Evolutionary conservation across 352 stramenopile genomes (phyloP).

Genomic region (Pythium aphanidermatum): DNA sequence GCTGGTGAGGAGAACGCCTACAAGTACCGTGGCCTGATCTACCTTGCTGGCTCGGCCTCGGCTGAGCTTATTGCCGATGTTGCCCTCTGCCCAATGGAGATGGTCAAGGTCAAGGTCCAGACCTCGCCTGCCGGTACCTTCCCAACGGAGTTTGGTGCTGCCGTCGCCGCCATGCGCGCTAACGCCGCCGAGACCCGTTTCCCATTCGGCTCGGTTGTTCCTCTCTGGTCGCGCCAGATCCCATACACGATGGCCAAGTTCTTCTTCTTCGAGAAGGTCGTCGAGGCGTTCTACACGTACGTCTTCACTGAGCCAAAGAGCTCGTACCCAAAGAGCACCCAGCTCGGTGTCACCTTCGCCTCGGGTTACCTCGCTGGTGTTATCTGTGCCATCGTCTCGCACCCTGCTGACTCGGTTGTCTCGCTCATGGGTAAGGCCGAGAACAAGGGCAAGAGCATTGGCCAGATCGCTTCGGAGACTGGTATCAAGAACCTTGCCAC

Average conservation of each 20-base stretch:
- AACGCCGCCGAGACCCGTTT: constrained; percentile 87
- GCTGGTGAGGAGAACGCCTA: constrained; percentile 89
- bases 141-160: constrained; percentile 81
- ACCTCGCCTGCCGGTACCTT: constrained; percentile 87
- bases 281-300: constrained; percentile 85
- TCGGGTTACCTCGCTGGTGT: constrained; percentile 99
- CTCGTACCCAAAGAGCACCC: constrained; percentile 89
- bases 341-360: constrained; percentile 96
- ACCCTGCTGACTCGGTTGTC: constrained; percentile 98
- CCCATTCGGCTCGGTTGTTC: constrained; percentile 89
- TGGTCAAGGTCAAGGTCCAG: constrained; percentile 94
- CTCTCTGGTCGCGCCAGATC: constrained; percentile 90
- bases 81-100: constrained; percentile 93
- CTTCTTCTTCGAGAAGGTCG: constrained; percentile 94
- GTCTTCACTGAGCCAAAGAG: constrained; percentile 90
- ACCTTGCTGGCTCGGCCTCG: constrained; percentile 89
- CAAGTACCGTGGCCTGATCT: constrained; percentile 91
- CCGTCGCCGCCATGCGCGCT: constrained; percentile 83
- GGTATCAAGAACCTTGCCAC: constrained; percentile 74
- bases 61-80: constrained; percentile 94
- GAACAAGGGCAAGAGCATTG: constrained; percentile 90
- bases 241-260: constrained; percentile 99
- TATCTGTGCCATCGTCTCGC: constrained; percentile 98
- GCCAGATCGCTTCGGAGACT: constrained; percentile 80
- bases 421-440: constrained; percentile 94